phyloP scores from a whole-genome alignment of 1,284 basidiomycete genomes.

The Sporisorium graminicola region DNA sequence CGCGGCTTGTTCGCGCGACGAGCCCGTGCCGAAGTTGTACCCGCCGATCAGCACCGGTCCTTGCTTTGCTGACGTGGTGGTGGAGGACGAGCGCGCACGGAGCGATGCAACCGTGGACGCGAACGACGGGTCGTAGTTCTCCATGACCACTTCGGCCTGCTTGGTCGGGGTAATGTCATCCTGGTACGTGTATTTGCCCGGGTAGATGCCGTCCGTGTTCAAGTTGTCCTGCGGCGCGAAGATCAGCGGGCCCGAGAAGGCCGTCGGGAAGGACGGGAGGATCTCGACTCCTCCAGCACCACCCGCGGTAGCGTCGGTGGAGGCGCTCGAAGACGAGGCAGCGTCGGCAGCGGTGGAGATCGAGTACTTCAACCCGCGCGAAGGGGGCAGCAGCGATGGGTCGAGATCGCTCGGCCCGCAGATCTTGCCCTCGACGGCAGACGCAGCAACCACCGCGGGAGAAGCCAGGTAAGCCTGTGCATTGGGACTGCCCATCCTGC shows the following conservation, averaged over 20 bases:
- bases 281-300: constrained; percentile 44
- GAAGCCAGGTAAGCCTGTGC: constrained; percentile 95
- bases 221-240: constrained; percentile 97
- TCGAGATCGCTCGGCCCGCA: constrained; percentile 81
- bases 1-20: constrained; percentile 97
- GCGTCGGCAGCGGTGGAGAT: constrained; percentile 68
- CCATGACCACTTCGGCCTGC: constrained; percentile 94
- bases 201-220: constrained; percentile 98
- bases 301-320: constrained; percentile 15
- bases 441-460: constrained; percentile 95
- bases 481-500: constrained; percentile 95
- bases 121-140: constrained; percentile 96
- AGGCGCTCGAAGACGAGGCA: constrained; percentile 51
- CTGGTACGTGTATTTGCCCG: constrained; percentile 99
- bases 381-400: constrained; percentile 73
- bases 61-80: background rate
- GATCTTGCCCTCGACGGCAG: constrained; percentile 91
- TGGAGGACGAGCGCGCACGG: constrained; percentile 49
- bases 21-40: constrained; percentile 99
- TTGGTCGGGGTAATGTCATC: constrained; percentile 96
- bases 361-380: constrained; percentile 71
- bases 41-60: constrained; percentile 89
- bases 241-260: constrained; percentile 85
- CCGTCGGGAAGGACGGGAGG: constrained; percentile 76
- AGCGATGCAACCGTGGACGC: constrained; percentile 80